These are phyloP conservation scores for Leccinum olivaceopallidum DNA, from an alignment of 768 basidiomycete genomes.

Conservation along the genomic window DNA sequence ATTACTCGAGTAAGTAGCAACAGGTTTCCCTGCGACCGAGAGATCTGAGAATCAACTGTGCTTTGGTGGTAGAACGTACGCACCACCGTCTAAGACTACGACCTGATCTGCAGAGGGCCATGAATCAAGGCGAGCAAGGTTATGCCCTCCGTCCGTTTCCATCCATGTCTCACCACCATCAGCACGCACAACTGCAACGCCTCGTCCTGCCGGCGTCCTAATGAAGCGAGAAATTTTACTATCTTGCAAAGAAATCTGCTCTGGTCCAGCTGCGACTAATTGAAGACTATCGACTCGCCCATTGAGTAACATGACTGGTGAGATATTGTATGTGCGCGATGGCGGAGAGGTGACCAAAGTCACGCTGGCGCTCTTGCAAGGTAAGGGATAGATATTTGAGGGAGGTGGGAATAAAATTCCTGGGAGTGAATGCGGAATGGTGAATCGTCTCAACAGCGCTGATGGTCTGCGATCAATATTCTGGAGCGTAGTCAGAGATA, in stretches of 20 bases:
- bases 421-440: conserved; percentile 63
- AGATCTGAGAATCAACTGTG: conserved; percentile 10
- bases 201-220: conserved; percentile 77
- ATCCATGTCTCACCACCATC: conserved; percentile 68
- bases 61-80: conserved; percentile 15
- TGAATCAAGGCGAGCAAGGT: conserved; percentile 46
- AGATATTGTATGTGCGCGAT: conserved; percentile 59
- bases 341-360: conserved; percentile 70
- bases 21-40: conserved; percentile 44
- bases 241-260: conserved; percentile 47
- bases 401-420: conserved; percentile 49
- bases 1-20: conserved; percentile 59
- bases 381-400: conserved; percentile 53
- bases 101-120: conserved; percentile 65
- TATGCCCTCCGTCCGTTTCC: conserved; percentile 46
- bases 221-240: conserved; percentile 60
- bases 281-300: conserved; percentile 53
- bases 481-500: conserved; percentile 39
- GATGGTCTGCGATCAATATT: conserved; percentile 90
- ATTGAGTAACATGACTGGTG: conserved; percentile 62
- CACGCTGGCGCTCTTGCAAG: conserved; percentile 43
- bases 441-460: conserved; percentile 74
- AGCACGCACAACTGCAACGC: conserved; percentile 64
- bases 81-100: conserved; percentile 71
- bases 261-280: conserved; percentile 41